These are phyloP conservation scores for Colletotrichum falcatum DNA, from an alignment of 2,329 filamentous ascomycete species.

Conservation along the genomic window DNA sequence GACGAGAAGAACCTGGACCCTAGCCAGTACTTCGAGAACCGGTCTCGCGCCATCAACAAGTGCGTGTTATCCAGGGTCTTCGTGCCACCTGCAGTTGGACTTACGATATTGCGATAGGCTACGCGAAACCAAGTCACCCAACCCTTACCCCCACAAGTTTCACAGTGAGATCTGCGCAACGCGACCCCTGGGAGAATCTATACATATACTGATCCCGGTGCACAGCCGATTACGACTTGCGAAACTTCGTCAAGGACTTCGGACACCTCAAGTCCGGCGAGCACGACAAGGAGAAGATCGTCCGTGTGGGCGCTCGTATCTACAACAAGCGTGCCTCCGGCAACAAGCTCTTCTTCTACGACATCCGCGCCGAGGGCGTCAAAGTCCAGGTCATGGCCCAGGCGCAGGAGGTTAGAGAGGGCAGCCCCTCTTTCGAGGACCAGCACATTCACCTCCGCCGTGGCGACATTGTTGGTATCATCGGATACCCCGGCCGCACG, in stretches of 20 bases:
- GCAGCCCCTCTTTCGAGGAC: constrained; percentile 77
- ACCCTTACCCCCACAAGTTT: constrained; percentile 89
- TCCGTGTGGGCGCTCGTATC: constrained; percentile 86
- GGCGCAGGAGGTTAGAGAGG: constrained; percentile 78
- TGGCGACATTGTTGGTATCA: constrained; percentile 92
- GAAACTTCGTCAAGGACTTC: constrained; percentile 83
- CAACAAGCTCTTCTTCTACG: constrained; percentile 91
- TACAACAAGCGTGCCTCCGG: constrained; percentile 88
- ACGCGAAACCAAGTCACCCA: constrained; percentile 77
- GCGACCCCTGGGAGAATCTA: constrained; percentile 10
- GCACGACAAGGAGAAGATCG: constrained; percentile 77
- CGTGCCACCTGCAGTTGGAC: constrained; percentile 65
- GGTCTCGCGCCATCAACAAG: constrained; percentile 83
- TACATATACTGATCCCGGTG: constrained; percentile 55
- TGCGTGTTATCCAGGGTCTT: neutral
- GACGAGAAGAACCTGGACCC: constrained; percentile 67
- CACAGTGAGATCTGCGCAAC: constrained; percentile 42
- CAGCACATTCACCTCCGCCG: constrained; percentile 91
- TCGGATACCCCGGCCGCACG: constrained; percentile 83
- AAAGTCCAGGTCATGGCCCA: constrained; percentile 95
- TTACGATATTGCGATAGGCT: constrained; percentile 54
- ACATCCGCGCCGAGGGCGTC: constrained; percentile 73
- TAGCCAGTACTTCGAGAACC: constrained; percentile 92
- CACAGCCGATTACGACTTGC: constrained; percentile 85
- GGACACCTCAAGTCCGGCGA: constrained; percentile 90